These are phyloP conservation scores for Rhizoctonia solani DNA, from an alignment of 1,284 basidiomycete genomes.

Conservation along the genomic window DNA sequence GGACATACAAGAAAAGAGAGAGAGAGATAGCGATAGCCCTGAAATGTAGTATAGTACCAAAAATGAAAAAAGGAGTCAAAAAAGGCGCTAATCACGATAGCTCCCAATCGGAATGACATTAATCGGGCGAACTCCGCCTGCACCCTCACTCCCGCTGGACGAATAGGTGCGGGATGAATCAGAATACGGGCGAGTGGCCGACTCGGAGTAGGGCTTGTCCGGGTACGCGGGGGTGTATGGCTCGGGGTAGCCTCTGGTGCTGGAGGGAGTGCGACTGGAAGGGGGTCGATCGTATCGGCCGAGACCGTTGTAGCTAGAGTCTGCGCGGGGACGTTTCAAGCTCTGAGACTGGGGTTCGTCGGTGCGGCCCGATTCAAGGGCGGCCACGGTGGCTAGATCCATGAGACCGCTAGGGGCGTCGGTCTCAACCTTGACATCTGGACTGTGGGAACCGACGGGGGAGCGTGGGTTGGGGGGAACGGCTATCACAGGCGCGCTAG, in stretches of 20 bases:
- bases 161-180: background rate
- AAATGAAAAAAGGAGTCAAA: background rate
- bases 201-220: background rate
- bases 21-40: no score
- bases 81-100: constrained; percentile 11
- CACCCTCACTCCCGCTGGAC: no score
- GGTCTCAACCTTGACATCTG: constrained; percentile 1
- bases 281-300: background rate
- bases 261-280: no score
- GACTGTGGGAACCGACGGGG: no score
- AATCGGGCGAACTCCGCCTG: constrained; percentile 8
- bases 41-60: background rate
- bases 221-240: background rate
- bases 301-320: constrained; percentile 11
- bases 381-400: constrained; percentile 24
- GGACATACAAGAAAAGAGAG: no score
- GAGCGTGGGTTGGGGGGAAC: no score
- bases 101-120: constrained; percentile 22
- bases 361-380: constrained; percentile 2
- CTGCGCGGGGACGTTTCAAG: constrained; percentile 22
- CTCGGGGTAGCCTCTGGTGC: background rate
- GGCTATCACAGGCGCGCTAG: no score
- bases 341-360: background rate
- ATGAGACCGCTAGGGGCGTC: constrained; percentile 2
- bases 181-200: background rate